Evolutionary conservation across 2,329 filamentous ascomycete genomes (phyloP).

Genomic region (Dryadomyces quercivorus): DNA sequence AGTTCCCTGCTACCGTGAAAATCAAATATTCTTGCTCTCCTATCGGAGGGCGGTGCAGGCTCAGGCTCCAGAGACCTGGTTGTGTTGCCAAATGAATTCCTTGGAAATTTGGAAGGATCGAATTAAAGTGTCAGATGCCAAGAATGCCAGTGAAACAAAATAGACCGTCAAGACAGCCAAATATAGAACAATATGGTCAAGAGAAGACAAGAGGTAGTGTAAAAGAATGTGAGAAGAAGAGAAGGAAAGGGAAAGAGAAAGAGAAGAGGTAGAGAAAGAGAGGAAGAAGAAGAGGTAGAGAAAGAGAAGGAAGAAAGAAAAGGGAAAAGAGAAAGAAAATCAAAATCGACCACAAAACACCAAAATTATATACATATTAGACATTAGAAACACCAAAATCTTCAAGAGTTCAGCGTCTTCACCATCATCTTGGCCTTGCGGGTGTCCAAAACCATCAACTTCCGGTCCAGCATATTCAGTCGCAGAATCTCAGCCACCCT

Average conservation of each 20-base stretch:
- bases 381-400: not conserved
- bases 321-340: not conserved
- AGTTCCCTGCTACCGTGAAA: no score
- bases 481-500: constrained; percentile 69
- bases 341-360: not conserved
- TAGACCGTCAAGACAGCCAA: not conserved
- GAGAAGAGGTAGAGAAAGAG: not conserved
- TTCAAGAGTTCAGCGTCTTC: constrained; percentile 45
- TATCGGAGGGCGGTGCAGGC: no score
- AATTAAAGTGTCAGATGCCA: not conserved
- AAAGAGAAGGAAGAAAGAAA: not conserved
- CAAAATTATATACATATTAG: not conserved
- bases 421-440: constrained; percentile 61
- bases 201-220: no score
- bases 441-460: constrained; percentile 56
- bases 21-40: no score
- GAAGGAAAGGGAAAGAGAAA: not conserved
- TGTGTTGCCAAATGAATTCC: no score
- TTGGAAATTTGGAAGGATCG: no score
- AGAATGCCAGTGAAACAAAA: not conserved
- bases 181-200: not conserved
- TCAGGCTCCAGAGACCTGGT: no score
- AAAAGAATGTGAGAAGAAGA: not conserved
- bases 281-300: not conserved
- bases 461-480: constrained; percentile 51